A percentile compares a stretch with the other conserved stretches of the same genome.
phyloP scores from a whole-genome alignment of 768 basidiomycete species.

The Auricularia heimuer region DNA sequence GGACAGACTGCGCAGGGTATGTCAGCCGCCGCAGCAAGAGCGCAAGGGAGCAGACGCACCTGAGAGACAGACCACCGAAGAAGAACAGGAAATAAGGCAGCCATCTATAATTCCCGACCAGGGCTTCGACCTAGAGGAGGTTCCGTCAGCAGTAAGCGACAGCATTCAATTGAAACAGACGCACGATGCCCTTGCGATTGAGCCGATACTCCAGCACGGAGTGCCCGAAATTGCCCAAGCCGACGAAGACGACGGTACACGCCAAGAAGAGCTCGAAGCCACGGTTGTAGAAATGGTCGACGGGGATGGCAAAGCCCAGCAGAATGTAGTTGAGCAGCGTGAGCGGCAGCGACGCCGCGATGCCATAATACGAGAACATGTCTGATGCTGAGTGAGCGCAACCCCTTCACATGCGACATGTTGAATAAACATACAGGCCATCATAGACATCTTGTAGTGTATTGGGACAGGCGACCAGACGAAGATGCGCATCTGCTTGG shows the following conservation, averaged over 20 bases:
- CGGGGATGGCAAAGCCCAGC: slow-evolving; percentile 48
- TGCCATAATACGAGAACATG: slow-evolving; percentile 47
- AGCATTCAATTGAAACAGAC: neutral
- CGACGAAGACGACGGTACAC: slow-evolving; percentile 47
- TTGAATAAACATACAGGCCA: slow-evolving; percentile 17
- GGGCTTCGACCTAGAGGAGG: neutral
- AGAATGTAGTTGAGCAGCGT: slow-evolving; percentile 63
- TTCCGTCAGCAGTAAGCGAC: too few species aligned
- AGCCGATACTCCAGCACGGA: slow-evolving; percentile 62
- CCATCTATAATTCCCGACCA: neutral
- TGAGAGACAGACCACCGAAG: slow-evolving; percentile 48
- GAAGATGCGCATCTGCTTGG: slow-evolving; percentile 66
- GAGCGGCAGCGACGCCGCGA: slow-evolving; percentile 52
- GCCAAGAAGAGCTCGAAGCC: slow-evolving; percentile 69
- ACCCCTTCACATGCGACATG: neutral
- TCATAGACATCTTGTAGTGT: slow-evolving; percentile 77
- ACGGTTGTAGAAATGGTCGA: slow-evolving; percentile 65
- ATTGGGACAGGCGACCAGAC: slow-evolving; percentile 68
- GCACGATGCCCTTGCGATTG: slow-evolving; percentile 34
- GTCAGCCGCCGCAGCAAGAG: too few species aligned
- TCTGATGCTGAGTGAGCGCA: slow-evolving; percentile 8
- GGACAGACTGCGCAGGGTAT: neutral
- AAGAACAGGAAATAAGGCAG: slow-evolving; percentile 39
- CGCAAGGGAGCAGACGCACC: neutral
- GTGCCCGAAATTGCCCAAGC: slow-evolving; percentile 42